Evolutionary conservation across 2,329 filamentous ascomycete species (phyloP).

Genomic region (Furcasterigmium sp.): DNA sequence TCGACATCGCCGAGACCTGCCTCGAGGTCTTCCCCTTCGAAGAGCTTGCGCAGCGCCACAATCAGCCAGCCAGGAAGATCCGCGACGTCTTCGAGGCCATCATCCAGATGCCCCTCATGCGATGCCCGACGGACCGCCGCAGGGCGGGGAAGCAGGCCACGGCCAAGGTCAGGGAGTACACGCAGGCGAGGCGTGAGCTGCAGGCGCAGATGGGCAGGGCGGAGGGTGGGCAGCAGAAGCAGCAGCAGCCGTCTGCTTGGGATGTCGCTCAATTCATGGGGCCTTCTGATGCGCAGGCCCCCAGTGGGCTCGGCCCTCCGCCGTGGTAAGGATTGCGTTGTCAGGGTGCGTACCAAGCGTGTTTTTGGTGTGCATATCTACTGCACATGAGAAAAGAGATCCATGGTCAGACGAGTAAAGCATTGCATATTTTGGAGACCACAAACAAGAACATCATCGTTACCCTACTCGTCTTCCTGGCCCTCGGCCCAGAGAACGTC

Average conservation of each 20-base stretch:
- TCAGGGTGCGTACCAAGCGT: neutral
- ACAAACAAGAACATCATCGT: too few relatives aligned
- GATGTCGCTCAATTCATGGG: conserved; percentile 11
- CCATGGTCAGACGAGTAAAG: too few relatives aligned
- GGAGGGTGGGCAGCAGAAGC: conserved; percentile 3
- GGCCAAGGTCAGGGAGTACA: conserved; percentile 35
- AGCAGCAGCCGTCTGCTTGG: conserved; percentile 6
- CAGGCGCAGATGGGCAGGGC: conserved; percentile 3
- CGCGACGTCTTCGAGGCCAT: conserved; percentile 41
- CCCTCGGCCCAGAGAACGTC: conserved; percentile 14
- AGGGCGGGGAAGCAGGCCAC: conserved; percentile 34
- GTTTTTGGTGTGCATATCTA: too few relatives aligned
- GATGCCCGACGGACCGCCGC: conserved; percentile 37
- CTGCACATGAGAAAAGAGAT: too few relatives aligned
- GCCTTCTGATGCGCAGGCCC: conserved; percentile 5
- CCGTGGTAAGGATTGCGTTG: conserved; percentile 8
- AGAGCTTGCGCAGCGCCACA: conserved; percentile 38
- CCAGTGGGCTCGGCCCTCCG: conserved; percentile 3
- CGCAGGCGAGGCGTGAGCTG: conserved; percentile 32
- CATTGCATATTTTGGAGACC: too few relatives aligned
- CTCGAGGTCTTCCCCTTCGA: conserved; percentile 40
- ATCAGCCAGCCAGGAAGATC: conserved; percentile 34
- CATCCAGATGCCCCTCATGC: conserved; percentile 40
- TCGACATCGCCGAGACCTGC: conserved; percentile 44
- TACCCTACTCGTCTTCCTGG: too few relatives aligned